phyloP scores from a whole-genome alignment of 306 rosid genomes.

The Vicia faba region DNA sequence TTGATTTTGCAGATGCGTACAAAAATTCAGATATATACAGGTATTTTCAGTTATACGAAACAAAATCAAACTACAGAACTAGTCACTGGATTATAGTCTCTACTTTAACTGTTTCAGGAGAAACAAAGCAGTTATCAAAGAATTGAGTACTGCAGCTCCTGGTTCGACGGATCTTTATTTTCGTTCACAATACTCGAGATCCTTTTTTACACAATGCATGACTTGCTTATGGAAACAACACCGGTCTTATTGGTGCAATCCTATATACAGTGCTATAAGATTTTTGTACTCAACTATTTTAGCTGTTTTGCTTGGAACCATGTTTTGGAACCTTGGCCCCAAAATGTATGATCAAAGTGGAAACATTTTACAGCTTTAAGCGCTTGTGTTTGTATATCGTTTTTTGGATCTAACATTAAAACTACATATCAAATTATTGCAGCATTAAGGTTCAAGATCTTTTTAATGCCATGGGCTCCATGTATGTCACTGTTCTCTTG shows the following conservation, averaged over 20 bases:
- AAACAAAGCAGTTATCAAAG: slow-evolving; percentile 48
- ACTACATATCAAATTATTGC: slow-evolving; percentile 18
- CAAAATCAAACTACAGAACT: slow-evolving; percentile 2
- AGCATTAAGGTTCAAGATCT: slow-evolving; percentile 48
- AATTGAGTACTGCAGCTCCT: slow-evolving; percentile 50
- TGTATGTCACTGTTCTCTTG: slow-evolving; percentile 61
- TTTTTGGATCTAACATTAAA: slow-evolving; percentile 2
- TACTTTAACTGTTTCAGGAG: slow-evolving; percentile 47
- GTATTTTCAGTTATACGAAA: slow-evolving; percentile 31
- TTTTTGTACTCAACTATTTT: slow-evolving; percentile 40
- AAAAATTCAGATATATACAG: slow-evolving; percentile 49
- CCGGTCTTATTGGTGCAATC: slow-evolving; percentile 67
- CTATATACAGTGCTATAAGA: slow-evolving; percentile 47
- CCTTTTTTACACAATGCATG: slow-evolving; percentile 51
- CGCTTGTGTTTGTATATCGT: slow-evolving; percentile 7
- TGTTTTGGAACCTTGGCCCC: slow-evolving; percentile 67
- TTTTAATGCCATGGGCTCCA: slow-evolving; percentile 61
- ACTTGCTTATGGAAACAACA: slow-evolving; percentile 68
- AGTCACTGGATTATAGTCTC: not conserved
- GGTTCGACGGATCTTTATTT: slow-evolving; percentile 54
- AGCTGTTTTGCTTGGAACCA: slow-evolving; percentile 52
- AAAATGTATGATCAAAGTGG: slow-evolving; percentile 48
- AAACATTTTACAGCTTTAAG: not conserved
- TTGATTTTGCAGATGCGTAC: slow-evolving; percentile 48
- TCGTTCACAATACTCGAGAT: slow-evolving; percentile 45